phyloP scores from a whole-genome alignment of 805 yeast species.

The Saccharomycopsis sp. region DNA sequence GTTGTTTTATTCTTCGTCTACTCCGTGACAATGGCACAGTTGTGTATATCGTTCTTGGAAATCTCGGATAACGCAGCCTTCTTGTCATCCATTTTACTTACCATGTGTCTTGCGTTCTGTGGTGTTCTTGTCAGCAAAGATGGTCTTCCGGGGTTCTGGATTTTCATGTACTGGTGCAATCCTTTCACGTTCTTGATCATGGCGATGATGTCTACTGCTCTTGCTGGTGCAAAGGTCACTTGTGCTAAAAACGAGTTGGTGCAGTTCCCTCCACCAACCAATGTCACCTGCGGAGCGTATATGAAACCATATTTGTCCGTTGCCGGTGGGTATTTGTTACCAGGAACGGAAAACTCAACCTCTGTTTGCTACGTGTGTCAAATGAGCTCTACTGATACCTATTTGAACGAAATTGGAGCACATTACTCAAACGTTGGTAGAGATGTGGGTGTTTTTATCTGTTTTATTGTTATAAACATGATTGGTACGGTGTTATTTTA shows the following conservation, averaged over 20 bases:
- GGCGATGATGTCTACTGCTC: slow-evolving; percentile 39
- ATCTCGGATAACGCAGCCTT: slow-evolving; percentile 57
- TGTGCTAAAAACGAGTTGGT: slow-evolving; percentile 37
- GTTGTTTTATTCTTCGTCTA: slow-evolving; percentile 44
- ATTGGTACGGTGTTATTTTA: slow-evolving; percentile 31
- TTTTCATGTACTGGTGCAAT: slow-evolving; percentile 59
- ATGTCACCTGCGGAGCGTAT: slow-evolving; percentile 41
- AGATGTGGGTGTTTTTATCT: slow-evolving; percentile 48
- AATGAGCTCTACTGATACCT: slow-evolving; percentile 12
- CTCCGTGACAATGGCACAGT: slow-evolving; percentile 50
- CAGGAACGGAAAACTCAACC: slow-evolving; percentile 12
- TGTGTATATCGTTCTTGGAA: slow-evolving; percentile 51
- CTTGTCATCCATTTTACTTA: slow-evolving; percentile 47
- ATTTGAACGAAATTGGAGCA: slow-evolving; percentile 23
- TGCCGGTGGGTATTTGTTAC: slow-evolving; percentile 24
- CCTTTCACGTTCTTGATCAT: slow-evolving; percentile 57
- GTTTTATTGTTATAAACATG: slow-evolving; percentile 41
- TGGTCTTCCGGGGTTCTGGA: slow-evolving; percentile 66
- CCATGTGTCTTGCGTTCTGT: slow-evolving; percentile 61
- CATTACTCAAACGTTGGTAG: slow-evolving; percentile 41
- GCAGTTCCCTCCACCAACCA: slow-evolving; percentile 36
- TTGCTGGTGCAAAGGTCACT: slow-evolving; percentile 34
- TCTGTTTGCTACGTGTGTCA: slow-evolving; percentile 19
- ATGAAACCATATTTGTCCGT: slow-evolving; percentile 27
- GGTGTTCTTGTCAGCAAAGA: slow-evolving; percentile 60